phyloP scores from a whole-genome alignment of 345 rosid species.

The Bruguiera sexangula region DNA sequence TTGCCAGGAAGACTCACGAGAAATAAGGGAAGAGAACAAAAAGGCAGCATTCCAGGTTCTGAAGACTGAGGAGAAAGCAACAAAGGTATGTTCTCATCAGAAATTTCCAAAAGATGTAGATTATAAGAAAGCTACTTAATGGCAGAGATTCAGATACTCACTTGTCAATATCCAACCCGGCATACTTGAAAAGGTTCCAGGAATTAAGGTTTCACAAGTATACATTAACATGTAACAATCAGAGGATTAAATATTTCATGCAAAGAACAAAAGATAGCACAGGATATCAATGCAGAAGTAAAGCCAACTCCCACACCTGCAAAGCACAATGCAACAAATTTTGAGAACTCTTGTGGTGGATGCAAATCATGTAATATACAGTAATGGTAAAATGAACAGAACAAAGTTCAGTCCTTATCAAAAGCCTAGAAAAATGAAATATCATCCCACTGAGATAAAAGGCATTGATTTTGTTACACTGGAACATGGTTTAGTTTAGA shows the following conservation, averaged over 20 bases:
- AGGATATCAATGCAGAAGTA: constrained; percentile 96
- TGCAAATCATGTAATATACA: neutral
- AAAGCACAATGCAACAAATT: constrained; percentile 20
- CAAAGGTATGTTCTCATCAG: constrained; percentile 13
- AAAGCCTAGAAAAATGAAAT: neutral
- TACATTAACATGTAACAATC: constrained; percentile 17
- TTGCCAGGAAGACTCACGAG: constrained; percentile 50
- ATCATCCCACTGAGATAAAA: neutral
- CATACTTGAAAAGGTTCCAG: constrained; percentile 94
- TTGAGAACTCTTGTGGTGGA: constrained; percentile 14
- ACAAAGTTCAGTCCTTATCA: neutral
- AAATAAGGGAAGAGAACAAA: constrained; percentile 95
- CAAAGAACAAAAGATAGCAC: constrained; percentile 18
- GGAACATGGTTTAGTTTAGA: no score
- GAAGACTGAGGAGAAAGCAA: constrained; percentile 57
- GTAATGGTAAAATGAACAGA: neutral
- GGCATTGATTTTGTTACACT: no score
- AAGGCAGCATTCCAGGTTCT: constrained; percentile 97
- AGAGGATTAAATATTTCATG: neutral
- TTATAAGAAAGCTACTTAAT: neutral
- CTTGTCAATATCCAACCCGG: constrained; percentile 96
- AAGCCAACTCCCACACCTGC: constrained; percentile 99
- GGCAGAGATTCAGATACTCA: constrained; percentile 41
- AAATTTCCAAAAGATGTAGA: constrained; percentile 22
- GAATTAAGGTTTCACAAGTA: constrained; percentile 61